Conservation (phyloP, 345 rosid genomes). For the Populus ilicifolia region DNA sequence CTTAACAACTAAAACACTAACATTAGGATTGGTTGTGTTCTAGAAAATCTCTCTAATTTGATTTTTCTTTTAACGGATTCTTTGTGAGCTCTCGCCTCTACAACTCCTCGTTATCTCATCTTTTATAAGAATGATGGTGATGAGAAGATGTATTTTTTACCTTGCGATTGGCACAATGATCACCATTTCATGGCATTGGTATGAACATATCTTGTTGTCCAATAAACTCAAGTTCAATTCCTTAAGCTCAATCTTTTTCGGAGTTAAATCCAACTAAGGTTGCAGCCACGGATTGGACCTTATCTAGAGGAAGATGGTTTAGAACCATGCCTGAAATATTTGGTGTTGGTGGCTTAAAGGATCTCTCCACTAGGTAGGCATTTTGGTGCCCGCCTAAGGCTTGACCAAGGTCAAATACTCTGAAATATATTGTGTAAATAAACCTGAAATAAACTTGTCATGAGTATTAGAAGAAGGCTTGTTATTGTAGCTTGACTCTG, state of each 20-base stretch:
- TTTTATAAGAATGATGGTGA: not conserved
- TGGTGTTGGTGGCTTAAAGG: not conserved
- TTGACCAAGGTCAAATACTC: not conserved
- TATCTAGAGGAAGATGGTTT: not conserved
- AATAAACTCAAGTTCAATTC: too few relatives aligned
- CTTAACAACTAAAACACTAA: not conserved
- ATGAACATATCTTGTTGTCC: not conserved
- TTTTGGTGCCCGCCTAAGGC: not conserved
- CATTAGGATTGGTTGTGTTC: not conserved
- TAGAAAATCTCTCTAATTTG: not conserved
- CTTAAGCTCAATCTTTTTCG: not conserved
- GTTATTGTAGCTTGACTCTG: not conserved
- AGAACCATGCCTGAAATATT: constrained; percentile 9
- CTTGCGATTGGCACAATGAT: too few relatives aligned
- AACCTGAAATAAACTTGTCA: not conserved
- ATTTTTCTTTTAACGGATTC: constrained; percentile 1
- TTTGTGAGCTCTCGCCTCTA: not conserved
- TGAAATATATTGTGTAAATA: constrained; percentile 1
- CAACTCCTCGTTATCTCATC: not conserved
- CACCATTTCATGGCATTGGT: too few relatives aligned
- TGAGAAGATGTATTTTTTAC: not conserved
- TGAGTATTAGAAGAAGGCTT: not conserved
- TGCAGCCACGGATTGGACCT: not conserved
- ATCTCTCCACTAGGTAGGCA: not conserved
- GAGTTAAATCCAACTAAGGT: not conserved